These are phyloP conservation scores for Lunularia cruciata DNA, from an alignment of 225 moss, liverwort and hornwort genomes.

Conservation along the genomic window DNA sequence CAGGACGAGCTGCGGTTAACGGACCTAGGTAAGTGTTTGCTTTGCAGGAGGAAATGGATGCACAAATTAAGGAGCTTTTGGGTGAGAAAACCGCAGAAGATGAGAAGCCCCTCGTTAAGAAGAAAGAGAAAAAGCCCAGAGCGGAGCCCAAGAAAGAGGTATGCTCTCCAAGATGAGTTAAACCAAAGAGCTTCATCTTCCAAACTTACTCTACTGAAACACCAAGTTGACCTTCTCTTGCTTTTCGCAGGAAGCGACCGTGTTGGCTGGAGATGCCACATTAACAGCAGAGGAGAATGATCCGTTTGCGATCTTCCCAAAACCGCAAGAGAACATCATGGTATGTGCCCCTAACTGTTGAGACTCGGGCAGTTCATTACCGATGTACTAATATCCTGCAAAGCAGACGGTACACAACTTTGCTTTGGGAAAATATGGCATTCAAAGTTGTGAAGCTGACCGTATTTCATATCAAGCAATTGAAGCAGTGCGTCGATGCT, in stretches of 20 bases:
- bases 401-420: too few relatives aligned
- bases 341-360: too few relatives aligned
- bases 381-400: too few relatives aligned
- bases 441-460: too few relatives aligned
- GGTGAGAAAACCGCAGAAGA: slow-evolving; percentile 90
- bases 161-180: too few relatives aligned
- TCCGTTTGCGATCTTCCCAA: slow-evolving; percentile 84
- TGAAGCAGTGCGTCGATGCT: too few relatives aligned
- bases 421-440: too few relatives aligned
- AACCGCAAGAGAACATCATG: slow-evolving; percentile 77
- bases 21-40: neutral
- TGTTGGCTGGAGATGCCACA: slow-evolving; percentile 22
- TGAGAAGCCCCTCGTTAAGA: slow-evolving; percentile 77
- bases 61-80: slow-evolving; percentile 68
- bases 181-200: too few relatives aligned
- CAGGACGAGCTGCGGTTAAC: too few relatives aligned
- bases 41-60: slow-evolving; percentile 72
- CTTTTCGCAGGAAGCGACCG: slow-evolving; percentile 32
- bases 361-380: too few relatives aligned
- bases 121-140: slow-evolving; percentile 79
- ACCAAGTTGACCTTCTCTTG: neutral
- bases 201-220: neutral
- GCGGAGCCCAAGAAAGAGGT: slow-evolving; percentile 41
- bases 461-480: too few relatives aligned
- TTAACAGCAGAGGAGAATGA: slow-evolving; percentile 63